Base-by-base conservation (phyloP, 2,329 filamentous ascomycete species). In the Tolypocladium guangdongense region DNA sequence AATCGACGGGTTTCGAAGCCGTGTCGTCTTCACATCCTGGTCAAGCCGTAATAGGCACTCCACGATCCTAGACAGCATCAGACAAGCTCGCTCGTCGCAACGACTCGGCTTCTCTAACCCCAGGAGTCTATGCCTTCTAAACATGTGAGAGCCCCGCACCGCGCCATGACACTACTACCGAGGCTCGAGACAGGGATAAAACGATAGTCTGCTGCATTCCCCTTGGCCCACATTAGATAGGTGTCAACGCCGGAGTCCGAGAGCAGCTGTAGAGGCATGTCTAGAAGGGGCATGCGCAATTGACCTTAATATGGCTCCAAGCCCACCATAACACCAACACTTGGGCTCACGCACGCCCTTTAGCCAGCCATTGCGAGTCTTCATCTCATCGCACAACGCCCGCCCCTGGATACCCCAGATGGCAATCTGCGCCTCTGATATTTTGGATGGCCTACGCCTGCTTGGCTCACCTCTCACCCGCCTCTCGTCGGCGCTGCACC, bases 401-500 rank as follows among this genome's bases (percentile, higher is more conserved):
- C n/a, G 2, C 4, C 4, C 16, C 10, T 30, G 2, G 18, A 22
- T 4, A n/a, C 27, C 24, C 18, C 27, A 10, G 18, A 7, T n/a
- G 8, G 16, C 24, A 3, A 18, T 30, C 27, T 32, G 16, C 11
- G 16, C 16, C 24, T 18, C 10, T 16, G 27, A 24, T 14, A 12
- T 18, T n/a, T 46, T 18, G 18, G 16, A 32, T 12, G 18, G 24
- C 10, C 7, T 46, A 8, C 43, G 27, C 24, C 27, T 11, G 7
- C 24, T 7, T 16, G 30, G 5, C 52, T 69, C 69, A 82, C 65
- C 78, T 74, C 73, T 84, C 74, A 4, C 90, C 91, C 24, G 88
- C 86, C 63, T 96, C 73, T 54, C 93, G 83, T 60, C 93, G 82
- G 64, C 86, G 83, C 74, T 96, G 93, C 33, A 99, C 92, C 75